A percentile compares a stretch with the other conserved stretches of the same genome.
Conservation (phyloP, 2,329 filamentous ascomycete genomes). For the Aaosphaeria arxii region DNA sequence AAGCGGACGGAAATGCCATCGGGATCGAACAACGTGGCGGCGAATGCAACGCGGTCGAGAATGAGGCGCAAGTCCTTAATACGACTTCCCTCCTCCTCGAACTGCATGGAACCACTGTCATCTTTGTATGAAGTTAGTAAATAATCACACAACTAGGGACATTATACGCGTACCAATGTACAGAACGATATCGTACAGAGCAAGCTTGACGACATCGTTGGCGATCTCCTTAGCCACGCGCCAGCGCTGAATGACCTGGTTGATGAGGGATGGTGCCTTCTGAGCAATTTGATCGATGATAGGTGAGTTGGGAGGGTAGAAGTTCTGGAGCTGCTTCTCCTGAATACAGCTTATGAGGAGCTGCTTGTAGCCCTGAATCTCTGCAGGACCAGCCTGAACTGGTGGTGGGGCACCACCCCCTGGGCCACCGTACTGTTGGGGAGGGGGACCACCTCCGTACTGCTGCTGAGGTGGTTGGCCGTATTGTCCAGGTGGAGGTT, state of each 20-base stretch:
- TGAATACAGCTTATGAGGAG: constrained; percentile 55
- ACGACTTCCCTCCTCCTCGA: constrained; percentile 64
- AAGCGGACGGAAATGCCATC: constrained; percentile 67
- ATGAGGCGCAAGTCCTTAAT: constrained; percentile 66
- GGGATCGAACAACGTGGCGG: constrained; percentile 66
- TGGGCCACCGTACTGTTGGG: constrained; percentile 19
- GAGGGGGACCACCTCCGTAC: constrained; percentile 20
- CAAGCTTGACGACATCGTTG: constrained; percentile 61
- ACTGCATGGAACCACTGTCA: constrained; percentile 68
- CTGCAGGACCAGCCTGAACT: constrained; percentile 46
- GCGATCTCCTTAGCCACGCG: constrained; percentile 58
- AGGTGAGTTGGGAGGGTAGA: constrained; percentile 57
- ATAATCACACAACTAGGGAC: neutral
- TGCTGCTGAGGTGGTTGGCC: constrained; percentile 22
- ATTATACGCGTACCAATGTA: constrained; percentile 49
- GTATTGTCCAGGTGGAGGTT: constrained; percentile 7
- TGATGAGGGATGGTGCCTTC: constrained; percentile 50
- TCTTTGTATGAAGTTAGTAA: constrained; percentile 40
- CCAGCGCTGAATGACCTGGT: constrained; percentile 56
- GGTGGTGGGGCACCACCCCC: constrained; percentile 34
- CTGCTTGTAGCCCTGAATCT: constrained; percentile 56
- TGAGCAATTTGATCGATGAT: constrained; percentile 51
- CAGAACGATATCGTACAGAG: constrained; percentile 60
- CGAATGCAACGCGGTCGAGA: constrained; percentile 60
- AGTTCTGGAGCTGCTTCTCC: constrained; percentile 57